Conservation (phyloP, 208 protist genomes). For the Vickermania ingenoplastis region DNA sequence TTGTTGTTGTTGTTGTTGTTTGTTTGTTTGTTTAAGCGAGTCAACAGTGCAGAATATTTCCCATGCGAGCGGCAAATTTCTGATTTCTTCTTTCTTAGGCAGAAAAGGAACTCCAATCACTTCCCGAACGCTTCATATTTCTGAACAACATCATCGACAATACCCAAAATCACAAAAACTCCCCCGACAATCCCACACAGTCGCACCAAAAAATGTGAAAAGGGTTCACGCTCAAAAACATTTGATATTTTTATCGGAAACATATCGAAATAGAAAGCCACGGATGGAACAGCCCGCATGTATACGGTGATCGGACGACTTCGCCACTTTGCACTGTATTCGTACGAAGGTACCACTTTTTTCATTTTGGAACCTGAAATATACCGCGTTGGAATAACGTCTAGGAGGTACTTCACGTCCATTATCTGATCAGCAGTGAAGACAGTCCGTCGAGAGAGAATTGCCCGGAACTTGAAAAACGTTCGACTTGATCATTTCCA, state of each 20-base stretch:
- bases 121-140: not conserved
- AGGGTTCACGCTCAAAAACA: conserved; percentile 43
- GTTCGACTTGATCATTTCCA: conserved; percentile 36
- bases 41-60: too few relatives aligned
- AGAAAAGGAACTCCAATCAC: too few relatives aligned
- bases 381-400: conserved; percentile 67
- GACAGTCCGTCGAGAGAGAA: conserved; percentile 26
- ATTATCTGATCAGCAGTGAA: conserved; percentile 14
- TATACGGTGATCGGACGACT: conserved; percentile 17
- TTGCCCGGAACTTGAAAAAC: conserved; percentile 47
- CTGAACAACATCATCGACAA: conserved; percentile 33
- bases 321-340: conserved; percentile 56
- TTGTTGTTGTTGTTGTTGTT: too few relatives aligned
- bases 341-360: conserved; percentile 29
- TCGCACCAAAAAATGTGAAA: conserved; percentile 63
- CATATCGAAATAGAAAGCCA: conserved; percentile 53
- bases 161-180: conserved; percentile 69
- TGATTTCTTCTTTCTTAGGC: too few relatives aligned
- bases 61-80: too few relatives aligned
- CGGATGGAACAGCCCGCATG: conserved; percentile 27
- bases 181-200: conserved; percentile 85
- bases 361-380: conserved; percentile 6
- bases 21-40: too few relatives aligned
- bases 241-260: conserved; percentile 67
- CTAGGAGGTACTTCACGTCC: conserved; percentile 48